phyloP scores from a whole-genome alignment of 805 yeast species.

The Candida oleophila region DNA sequence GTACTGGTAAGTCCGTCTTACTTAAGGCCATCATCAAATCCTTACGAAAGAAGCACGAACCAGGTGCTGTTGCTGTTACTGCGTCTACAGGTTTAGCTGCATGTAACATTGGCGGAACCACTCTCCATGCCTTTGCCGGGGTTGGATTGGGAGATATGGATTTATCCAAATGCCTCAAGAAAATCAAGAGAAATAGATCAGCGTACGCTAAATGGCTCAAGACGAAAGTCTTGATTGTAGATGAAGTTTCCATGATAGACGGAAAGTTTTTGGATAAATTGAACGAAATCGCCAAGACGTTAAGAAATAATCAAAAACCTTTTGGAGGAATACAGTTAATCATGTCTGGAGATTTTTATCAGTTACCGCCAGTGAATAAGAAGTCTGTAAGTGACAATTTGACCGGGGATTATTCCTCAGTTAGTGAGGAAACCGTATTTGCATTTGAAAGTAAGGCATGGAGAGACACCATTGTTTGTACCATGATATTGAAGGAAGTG shows the following conservation, averaged over 20 bases:
- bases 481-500: conserved; percentile 61
- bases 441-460: conserved; percentile 69
- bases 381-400: conserved; percentile 14
- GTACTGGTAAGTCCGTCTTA: conserved; percentile 96
- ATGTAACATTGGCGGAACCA: conserved; percentile 86
- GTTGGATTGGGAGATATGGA: conserved; percentile 72
- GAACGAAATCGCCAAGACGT: conserved; percentile 53
- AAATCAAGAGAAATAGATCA: conserved; percentile 52
- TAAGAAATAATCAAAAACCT: conserved; percentile 49
- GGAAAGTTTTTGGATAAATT: conserved; percentile 65
- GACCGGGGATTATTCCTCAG: background rate
- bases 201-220: conserved; percentile 54
- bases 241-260: conserved; percentile 81
- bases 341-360: conserved; percentile 80
- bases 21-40: conserved; percentile 60
- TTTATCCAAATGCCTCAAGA: conserved; percentile 44
- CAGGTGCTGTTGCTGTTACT: conserved; percentile 67
- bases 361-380: conserved; percentile 69
- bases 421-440: conserved; percentile 33
- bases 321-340: conserved; percentile 82
- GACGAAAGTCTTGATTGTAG: conserved; percentile 63
- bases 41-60: conserved; percentile 44
- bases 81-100: conserved; percentile 98
- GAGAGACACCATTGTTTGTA: conserved; percentile 54
- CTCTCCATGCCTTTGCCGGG: conserved; percentile 83